Evolutionary conservation across 2,329 filamentous ascomycete species (phyloP), one percentile per base, ranked within the genome.

Genomic region (Capronia coronata): DNA sequence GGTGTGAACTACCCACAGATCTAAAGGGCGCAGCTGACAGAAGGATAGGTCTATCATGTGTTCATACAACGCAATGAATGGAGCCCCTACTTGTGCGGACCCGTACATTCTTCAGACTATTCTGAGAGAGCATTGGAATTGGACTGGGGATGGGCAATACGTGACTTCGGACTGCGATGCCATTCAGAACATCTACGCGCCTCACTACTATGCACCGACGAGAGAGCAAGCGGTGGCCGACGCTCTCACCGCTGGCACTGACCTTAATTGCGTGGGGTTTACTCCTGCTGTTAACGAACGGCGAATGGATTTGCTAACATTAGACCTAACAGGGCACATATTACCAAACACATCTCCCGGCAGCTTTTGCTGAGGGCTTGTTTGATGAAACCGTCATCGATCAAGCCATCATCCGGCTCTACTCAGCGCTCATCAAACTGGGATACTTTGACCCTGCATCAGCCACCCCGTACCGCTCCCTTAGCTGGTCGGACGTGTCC

Each of bases 91-190:
- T 2, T 86, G 83, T 57, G 79, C 80, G 0, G 77, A 78, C 56
- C 68, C 71, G 0, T 86, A 80, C 56, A 71, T 86, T 1, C 70
- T 86, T 29, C 72, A 82, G 54, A 76, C 76, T 0, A 69, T 87
- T 11, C 70, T 87, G 2, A 74, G 83, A 1, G 75, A 83, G 38
- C 77, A 80, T 59, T 87, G 82, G 78, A 73, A 71, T 37, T 87
- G 81, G 73, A 77, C 73, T 0, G 71, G 75, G 2, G 72, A 78
- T 37, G 74, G 80, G 43, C 77, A 83, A 53, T 83, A 76, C 61
- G 73, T 86, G 29, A 80, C 78, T 0, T 78, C 75, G 13, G 83
- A 86, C 60, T 86, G 83, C 56, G 80, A 81, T 48, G 76, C 83
- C 0, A 70, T 84, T 0, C 68, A 75, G 37, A 76, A 83, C 59